Base-by-base conservation (phyloP, 129 eudicot genomes). In the Tagetes patula region DNA sequence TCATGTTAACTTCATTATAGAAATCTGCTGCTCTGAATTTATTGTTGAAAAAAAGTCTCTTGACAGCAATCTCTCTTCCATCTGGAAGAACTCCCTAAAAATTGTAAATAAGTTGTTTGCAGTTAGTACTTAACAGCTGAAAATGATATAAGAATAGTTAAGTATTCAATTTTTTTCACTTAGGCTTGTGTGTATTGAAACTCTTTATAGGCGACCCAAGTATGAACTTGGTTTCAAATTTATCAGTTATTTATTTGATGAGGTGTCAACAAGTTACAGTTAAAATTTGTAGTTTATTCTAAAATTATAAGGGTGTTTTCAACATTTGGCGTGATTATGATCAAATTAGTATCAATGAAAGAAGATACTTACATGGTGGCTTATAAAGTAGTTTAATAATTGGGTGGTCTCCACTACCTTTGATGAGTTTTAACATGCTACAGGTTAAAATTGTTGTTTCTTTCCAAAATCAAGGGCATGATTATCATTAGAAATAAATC, bases 31-130 rank as follows among this genome's bases (percentile, higher is more conserved):
- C 98, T 85, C 96, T 82, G 61, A 87, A 89, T 65, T 74, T 92
- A 66, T 87, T 87, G 82, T 92, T 92, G 62, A 85, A 85, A 84
- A 81, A 89, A 3, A 92, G 98, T 80, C 98, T 87, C 82, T 89
- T 92, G 72, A 89, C 98, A 33, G 98, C 96, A 62, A 89, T 89
- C 52, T 92, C 98, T 77, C 96, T 78, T 36, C 96, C 95, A 80
- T 90, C 96, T 33, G 84, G 72, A 67, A 92, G 81, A 82, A 80
- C 88, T 67, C 96, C 98, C 94, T 88, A 78, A 52, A 65, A 36
- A 2, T 70, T 30, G 30, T 10, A n/a, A 39, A 34, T 36, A 61
- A 36, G 12, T 61, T 36, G 30, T 61, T 61, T 61, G 12, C 42
- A 61, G 12, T 61, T 61, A 4, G 43, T 60, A 60, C 66, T 34